A percentile compares a stretch with the other conserved stretches of the same genome.
Evolutionary conservation across 129 eudicot species (phyloP).

Genomic region (Tagetes patula): DNA sequence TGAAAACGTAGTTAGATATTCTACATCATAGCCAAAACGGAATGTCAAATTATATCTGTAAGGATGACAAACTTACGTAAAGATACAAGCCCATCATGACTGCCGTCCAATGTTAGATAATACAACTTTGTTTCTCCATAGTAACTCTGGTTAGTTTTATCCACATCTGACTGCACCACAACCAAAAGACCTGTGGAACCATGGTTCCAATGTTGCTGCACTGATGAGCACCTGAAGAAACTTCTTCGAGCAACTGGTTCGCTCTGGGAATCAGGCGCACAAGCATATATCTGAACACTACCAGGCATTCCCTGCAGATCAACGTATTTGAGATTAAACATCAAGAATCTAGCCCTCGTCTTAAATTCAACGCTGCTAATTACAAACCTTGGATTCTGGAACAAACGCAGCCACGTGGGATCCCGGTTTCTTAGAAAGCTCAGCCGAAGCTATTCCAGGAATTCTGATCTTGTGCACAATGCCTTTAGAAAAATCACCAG

Average conservation of each 20-base stretch:
- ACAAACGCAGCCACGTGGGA: slow-evolving; percentile 82
- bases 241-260: slow-evolving; percentile 73
- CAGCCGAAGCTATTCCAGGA: slow-evolving; percentile 74
- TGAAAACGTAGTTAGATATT: slow-evolving; percentile 11
- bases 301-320: slow-evolving; percentile 89
- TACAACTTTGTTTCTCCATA: slow-evolving; percentile 88
- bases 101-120: slow-evolving; percentile 90
- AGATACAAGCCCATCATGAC: slow-evolving; percentile 81
- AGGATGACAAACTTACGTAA: slow-evolving; percentile 56
- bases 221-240: slow-evolving; percentile 91
- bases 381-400: slow-evolving; percentile 92
- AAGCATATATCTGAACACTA: slow-evolving; percentile 81
- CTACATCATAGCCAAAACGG: slow-evolving; percentile 6
- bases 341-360: background rate
- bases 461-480: slow-evolving; percentile 62
- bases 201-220: slow-evolving; percentile 76
- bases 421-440: slow-evolving; percentile 75
- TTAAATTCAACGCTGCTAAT: background rate
- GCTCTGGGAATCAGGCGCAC: slow-evolving; percentile 57
- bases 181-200: slow-evolving; percentile 91
- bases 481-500: slow-evolving; percentile 76
- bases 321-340: slow-evolving; percentile 13
- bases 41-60: background rate
- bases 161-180: slow-evolving; percentile 91
- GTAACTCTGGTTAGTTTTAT: slow-evolving; percentile 98